Conservation (phyloP, 1,284 basidiomycete genomes). For the Irpex sp. region DNA sequence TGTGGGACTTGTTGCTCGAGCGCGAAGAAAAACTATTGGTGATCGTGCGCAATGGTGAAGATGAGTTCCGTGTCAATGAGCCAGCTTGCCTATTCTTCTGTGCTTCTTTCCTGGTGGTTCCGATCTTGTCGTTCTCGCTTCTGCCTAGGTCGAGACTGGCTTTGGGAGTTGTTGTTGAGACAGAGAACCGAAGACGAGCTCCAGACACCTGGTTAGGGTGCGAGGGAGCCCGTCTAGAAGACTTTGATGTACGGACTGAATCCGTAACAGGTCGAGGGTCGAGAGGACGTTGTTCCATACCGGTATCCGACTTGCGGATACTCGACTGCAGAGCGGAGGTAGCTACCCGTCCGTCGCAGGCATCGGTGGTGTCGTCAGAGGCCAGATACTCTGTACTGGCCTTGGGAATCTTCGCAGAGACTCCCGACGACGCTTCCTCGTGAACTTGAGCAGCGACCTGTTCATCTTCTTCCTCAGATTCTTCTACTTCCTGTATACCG, state of each 20-base stretch:
- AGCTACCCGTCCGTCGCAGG: not conserved
- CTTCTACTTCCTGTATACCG: not conserved
- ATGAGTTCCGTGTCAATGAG: not conserved
- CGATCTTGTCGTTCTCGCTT: not conserved
- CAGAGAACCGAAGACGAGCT: not conserved
- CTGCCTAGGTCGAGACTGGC: not conserved
- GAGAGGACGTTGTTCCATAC: not conserved
- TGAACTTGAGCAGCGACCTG: not conserved
- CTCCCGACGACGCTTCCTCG: not conserved
- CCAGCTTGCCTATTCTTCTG: not conserved
- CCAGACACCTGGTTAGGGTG: not conserved
- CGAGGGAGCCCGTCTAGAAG: not conserved
- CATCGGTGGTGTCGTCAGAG: not conserved
- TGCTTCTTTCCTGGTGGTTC: not conserved
- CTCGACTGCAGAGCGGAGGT: not conserved
- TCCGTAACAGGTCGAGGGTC: not conserved
- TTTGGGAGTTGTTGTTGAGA: not conserved
- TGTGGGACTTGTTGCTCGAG: too few relatives aligned
- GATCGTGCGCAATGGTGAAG: not conserved
- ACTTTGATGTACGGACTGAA: not conserved
- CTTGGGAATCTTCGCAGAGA: not conserved
- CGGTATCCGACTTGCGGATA: not conserved
- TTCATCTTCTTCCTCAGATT: not conserved
- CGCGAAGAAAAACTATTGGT: not conserved
- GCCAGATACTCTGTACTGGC: not conserved